Base-by-base conservation (phyloP, 1,284 basidiomycete species). In the Boletus sp. region DNA sequence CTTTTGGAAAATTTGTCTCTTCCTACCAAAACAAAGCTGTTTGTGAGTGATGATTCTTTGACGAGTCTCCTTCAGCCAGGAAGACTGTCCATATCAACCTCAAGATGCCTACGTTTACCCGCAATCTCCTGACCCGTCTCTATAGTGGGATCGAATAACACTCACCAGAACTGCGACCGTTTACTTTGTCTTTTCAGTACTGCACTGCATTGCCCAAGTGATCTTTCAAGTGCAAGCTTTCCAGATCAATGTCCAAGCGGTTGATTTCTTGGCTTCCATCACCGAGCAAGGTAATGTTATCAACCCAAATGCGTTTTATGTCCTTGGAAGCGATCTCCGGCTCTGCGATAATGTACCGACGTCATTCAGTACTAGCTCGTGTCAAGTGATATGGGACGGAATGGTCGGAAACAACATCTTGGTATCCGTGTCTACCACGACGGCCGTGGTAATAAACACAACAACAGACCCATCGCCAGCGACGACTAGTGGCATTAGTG, bases 161-260 rank as follows among this genome's bases (percentile, higher is more conserved):
- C 83, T 85, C 68, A 88, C 88, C 53, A 80, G 79, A 53, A 77
- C 88, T 55, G 86, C 88, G 37, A 77, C 78, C 60, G 66, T 83
- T 66, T 92, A 90, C 70, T 83, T 89, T 68, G 57, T 79, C 50
- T 87, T 90, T 70, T 86, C 89, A 36, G 57, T 88, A 55, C 55
- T 84, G 57, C 86, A 91, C 68, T 90, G 86, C 65, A 62, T 81
- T 60, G 68, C 89, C 60, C 89, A 91, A 72, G 76, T 91, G 61
- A 76, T 81, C 42, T 78, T 92, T 59, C 89, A 91, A 73, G 79
- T 79, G 53, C 80, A 81, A 60, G 88, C 85, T 18, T 88, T 86
- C 74, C 77, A 77, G 24, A 82, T 83, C 73, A 91, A 91, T 64
- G 79, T 79, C 11, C 66, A 78, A 46, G 86, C 88, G 7, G 81